Evolutionary conservation across 2,329 filamentous ascomycete genomes (phyloP), one percentile per base, ranked within the genome.

Genomic region (Ascomycota sp.): DNA sequence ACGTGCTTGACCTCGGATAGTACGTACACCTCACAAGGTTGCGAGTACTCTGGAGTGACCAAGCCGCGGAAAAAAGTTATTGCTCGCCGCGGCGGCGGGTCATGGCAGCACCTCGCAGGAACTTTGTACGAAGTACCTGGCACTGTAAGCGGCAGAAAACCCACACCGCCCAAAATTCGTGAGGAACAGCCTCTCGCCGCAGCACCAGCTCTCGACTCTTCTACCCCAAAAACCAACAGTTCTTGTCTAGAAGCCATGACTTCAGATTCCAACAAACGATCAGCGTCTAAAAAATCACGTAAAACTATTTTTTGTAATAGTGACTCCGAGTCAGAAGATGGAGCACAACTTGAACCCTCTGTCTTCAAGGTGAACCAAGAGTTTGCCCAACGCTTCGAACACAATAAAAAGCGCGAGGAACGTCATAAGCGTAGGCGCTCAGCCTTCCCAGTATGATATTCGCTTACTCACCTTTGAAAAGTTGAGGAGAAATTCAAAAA

Each of bases 371-470:
- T 98, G 53, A 95, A 98, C 52, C 63, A 83, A 48, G 81, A 91
- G 30, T 98, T 75, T 51, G 89, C 89, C 26, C 71, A 69, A 40
- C 67, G 81, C 25, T 95, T 93, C 43, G 89, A 98, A 52, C 68
- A 95, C 56, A 98, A 98, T 57, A 94, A 95, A 60, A 93, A 93
- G 58, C 70, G 86, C 33, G 85, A 92, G 47, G 89, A 98, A 50
- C 59, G 72, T 38, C 75, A 83, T 11, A 65, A 68, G 45, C 51
- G 75, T 78, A 45, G 43, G 69, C 24, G n/a, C n/a, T 11, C 12
- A 7, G 11, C n/a, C 15, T 5, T 4, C 12, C 11, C n/a, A 13
- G 11, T 12, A 11, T 20, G 9, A 27, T 8, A 27, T 11, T 17
- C 7, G 10, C 5, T 13, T 25, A 10, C 9, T 19, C 19, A 10